Evolutionary conservation across 2,329 filamentous ascomycete genomes (phyloP).

Genomic region (Sordariomycetes sp.): DNA sequence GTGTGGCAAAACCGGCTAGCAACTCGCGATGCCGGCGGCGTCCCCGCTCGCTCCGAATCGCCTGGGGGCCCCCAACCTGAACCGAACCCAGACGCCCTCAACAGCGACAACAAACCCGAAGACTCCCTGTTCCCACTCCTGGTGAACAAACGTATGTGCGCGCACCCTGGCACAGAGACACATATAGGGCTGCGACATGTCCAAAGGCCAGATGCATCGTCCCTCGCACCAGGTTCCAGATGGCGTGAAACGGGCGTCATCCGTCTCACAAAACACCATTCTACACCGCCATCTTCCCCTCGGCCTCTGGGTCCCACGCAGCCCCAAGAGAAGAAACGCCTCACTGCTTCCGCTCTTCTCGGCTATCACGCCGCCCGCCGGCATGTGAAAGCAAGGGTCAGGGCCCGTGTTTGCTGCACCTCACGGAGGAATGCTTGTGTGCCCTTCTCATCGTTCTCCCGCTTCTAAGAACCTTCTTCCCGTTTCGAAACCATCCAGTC

Average conservation of each 20-base stretch:
- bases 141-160: not conserved
- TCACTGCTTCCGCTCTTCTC: not conserved
- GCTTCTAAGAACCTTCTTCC: not conserved
- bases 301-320: not conserved
- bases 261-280: not conserved
- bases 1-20: not conserved
- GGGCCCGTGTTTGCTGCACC: not conserved
- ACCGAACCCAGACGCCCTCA: not conserved
- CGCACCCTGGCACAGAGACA: not conserved
- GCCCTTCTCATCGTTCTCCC: not conserved
- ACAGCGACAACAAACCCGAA: not conserved
- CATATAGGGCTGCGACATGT: not conserved
- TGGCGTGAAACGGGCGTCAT: not conserved
- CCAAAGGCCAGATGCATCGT: not conserved
- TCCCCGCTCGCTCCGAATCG: not conserved
- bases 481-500: not conserved
- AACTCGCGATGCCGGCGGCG: not conserved
- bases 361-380: not conserved
- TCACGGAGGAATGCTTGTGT: not conserved
- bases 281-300: not conserved
- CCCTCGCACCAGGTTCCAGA: not conserved
- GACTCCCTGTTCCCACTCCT: not conserved
- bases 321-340: not conserved
- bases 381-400: not conserved
- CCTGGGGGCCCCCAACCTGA: not conserved